Percentiles rank a stretch among this genome's conserved stretches.
Conservation (phyloP, 108 stramenopile species). For the Bacterosira constricta region DNA sequence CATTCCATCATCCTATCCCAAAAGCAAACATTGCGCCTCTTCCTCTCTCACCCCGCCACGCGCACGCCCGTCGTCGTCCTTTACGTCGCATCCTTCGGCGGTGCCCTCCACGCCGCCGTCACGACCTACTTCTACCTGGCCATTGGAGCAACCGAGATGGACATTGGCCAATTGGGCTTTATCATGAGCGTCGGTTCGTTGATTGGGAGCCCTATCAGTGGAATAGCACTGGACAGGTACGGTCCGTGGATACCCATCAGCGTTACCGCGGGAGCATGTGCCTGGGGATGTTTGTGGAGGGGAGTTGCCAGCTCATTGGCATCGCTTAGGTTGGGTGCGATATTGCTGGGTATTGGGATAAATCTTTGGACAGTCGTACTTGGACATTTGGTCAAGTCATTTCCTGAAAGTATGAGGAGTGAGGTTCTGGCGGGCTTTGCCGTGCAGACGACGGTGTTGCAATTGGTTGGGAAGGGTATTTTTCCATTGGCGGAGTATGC, state of each 20-base stretch:
- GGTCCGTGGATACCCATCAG: conserved; percentile 29
- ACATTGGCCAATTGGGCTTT: conserved; percentile 32
- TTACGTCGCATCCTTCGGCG: conserved; percentile 41
- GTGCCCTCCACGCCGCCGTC: conserved; percentile 31
- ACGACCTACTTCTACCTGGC: conserved; percentile 42
- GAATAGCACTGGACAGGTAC: conserved; percentile 12
- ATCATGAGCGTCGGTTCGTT: conserved; percentile 29
- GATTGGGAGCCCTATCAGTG: conserved; percentile 16
- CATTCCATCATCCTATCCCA: conserved; percentile 24
- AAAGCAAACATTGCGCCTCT: conserved; percentile 13
- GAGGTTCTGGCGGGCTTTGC: conserved; percentile 33
- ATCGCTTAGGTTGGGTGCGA: conserved; percentile 18
- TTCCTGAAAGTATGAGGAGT: conserved; percentile 18
- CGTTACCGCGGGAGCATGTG: conserved; percentile 23
- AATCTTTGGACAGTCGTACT: conserved; percentile 37
- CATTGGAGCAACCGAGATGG: conserved; percentile 14
- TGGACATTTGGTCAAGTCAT: conserved; percentile 33
- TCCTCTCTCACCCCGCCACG: conserved; percentile 26
- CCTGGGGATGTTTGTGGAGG: conserved; percentile 35
- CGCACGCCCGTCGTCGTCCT: conserved; percentile 22
- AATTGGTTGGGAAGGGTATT: conserved; percentile 31
- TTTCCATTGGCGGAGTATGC: conserved; percentile 33
- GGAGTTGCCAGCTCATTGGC: conserved; percentile 17
- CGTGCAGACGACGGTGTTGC: conserved; percentile 29
- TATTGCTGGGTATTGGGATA: conserved; percentile 22